These are phyloP conservation scores for Gelatoporia subvermispora DNA, from an alignment of 768 basidiomycete species.

Conservation along the genomic window DNA sequence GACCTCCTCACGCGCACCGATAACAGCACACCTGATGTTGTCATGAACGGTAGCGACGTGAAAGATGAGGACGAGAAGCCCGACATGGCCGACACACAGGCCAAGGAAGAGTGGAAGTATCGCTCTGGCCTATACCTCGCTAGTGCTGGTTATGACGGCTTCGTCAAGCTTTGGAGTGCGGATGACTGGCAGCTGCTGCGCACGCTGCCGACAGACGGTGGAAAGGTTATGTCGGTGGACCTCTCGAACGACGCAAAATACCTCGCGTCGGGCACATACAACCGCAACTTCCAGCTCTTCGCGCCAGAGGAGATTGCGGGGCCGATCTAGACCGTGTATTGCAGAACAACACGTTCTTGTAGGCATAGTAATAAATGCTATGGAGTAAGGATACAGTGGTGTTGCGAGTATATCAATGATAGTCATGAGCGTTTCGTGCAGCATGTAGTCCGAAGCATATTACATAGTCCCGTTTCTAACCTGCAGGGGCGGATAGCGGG, in stretches of 20 bases:
- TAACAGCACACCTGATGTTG: conserved; percentile 25
- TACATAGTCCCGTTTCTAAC: conserved; percentile 51
- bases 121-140: conserved; percentile 90
- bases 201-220: conserved; percentile 86
- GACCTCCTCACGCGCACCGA: conserved; percentile 36
- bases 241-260: conserved; percentile 77
- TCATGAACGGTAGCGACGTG: conserved; percentile 46
- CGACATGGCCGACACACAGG: conserved; percentile 26
- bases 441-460: conserved; percentile 32
- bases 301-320: conserved; percentile 60
- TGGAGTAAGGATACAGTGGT: conserved; percentile 13
- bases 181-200: conserved; percentile 96
- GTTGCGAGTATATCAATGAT: conserved; percentile 1
- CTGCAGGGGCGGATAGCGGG: conserved; percentile 26
- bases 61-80: conserved; percentile 30
- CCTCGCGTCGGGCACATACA: conserved; percentile 88
- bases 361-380: neutral
- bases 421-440: neutral
- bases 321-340: no score
- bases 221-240: conserved; percentile 99
- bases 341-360: no score
- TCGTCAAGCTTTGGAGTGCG: conserved; percentile 94
- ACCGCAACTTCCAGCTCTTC: conserved; percentile 91
- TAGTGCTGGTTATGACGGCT: conserved; percentile 90
- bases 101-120: conserved; percentile 66